These are phyloP conservation scores for Grosmannia huntii DNA, from an alignment of 2,329 filamentous ascomycete genomes.

Conservation along the genomic window DNA sequence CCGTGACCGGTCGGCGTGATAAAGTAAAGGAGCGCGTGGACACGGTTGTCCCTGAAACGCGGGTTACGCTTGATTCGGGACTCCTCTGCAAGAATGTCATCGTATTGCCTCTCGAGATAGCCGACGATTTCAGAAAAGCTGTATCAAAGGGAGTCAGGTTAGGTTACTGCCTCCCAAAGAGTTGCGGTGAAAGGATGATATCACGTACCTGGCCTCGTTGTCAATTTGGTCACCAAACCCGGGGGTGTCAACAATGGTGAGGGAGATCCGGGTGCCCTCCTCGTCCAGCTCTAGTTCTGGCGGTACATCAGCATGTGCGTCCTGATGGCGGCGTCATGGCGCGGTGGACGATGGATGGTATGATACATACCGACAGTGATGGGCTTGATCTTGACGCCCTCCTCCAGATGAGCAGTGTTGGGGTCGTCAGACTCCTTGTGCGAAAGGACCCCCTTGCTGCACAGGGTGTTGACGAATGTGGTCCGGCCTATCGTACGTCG, in stretches of 20 bases:
- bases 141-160: slow-evolving; percentile 12
- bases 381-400: slow-evolving; percentile 97
- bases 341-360: neutral
- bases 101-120: slow-evolving; percentile 97
- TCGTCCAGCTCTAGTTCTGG: slow-evolving; percentile 90
- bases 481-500: slow-evolving; percentile 59
- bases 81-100: slow-evolving; percentile 97
- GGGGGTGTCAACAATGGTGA: slow-evolving; percentile 97
- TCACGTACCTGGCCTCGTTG: slow-evolving; percentile 80
- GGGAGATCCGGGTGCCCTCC: slow-evolving; percentile 92
- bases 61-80: slow-evolving; percentile 99
- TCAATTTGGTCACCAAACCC: slow-evolving; percentile 98
- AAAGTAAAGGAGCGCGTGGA: slow-evolving; percentile 97
- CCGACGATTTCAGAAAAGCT: slow-evolving; percentile 97
- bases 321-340: neutral
- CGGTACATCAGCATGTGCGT: neutral
- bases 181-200: neutral
- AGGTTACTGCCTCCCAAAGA: neutral
- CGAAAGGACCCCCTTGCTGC: slow-evolving; percentile 80
- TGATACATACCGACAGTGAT: slow-evolving; percentile 67
- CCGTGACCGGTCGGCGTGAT: slow-evolving; percentile 96
- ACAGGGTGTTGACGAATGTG: slow-evolving; percentile 98
- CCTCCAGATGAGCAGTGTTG: slow-evolving; percentile 77
- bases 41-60: slow-evolving; percentile 96
- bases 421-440: slow-evolving; percentile 92